phyloP scores from a whole-genome alignment of 2,329 filamentous ascomycete species.

The Aspergillus bombycis region DNA sequence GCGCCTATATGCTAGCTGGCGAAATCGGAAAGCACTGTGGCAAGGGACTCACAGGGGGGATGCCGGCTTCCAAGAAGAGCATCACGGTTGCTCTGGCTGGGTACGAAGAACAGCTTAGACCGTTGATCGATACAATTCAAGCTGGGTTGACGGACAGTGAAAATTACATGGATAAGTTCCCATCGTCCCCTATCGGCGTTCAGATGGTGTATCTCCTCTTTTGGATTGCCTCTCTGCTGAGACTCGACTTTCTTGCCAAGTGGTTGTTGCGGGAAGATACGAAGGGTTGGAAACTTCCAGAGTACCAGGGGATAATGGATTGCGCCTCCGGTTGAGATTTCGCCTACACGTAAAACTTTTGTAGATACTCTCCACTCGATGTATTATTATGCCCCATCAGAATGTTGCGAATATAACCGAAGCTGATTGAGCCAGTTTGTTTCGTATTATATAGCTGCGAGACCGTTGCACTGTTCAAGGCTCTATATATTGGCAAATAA shows the following conservation, averaged over 20 bases:
- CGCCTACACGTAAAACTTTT: too few species aligned
- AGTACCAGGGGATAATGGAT: constrained; percentile 28
- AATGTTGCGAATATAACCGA: not conserved
- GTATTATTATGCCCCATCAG: not conserved
- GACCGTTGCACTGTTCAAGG: not conserved
- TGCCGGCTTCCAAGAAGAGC: constrained; percentile 27
- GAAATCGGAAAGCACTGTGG: constrained; percentile 39
- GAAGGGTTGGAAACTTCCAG: constrained; percentile 41
- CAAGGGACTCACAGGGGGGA: constrained; percentile 14
- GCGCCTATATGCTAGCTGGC: constrained; percentile 60
- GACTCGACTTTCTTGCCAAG: constrained; percentile 37
- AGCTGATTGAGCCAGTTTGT: not conserved
- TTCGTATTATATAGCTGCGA: not conserved
- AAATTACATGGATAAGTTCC: constrained; percentile 21
- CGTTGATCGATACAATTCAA: constrained; percentile 50
- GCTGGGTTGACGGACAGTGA: constrained; percentile 10
- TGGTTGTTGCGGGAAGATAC: constrained; percentile 38
- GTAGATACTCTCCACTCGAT: not conserved
- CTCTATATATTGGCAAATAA: not conserved
- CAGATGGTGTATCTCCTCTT: constrained; percentile 34
- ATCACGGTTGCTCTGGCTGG: constrained; percentile 29
- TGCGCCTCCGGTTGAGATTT: not conserved
- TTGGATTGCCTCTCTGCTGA: constrained; percentile 35
- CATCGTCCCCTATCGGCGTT: constrained; percentile 37
- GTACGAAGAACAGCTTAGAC: constrained; percentile 52